phyloP scores from a whole-genome alignment of 805 yeast species.

The Pichia exigua region DNA sequence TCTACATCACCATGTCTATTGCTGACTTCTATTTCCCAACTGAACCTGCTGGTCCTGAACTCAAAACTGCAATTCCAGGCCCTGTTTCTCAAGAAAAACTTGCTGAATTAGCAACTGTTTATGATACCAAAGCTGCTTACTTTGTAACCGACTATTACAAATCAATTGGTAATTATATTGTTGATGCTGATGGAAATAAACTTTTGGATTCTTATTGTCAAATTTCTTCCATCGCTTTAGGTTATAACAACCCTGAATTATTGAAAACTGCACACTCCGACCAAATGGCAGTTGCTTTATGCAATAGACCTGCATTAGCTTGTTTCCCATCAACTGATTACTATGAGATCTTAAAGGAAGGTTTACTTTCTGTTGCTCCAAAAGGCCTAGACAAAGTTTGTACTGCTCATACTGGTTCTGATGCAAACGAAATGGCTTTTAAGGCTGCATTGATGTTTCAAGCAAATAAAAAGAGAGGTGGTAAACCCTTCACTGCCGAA shows the following conservation, averaged over 20 bases:
- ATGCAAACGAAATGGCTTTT: slow-evolving; percentile 64
- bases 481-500: slow-evolving; percentile 35
- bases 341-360: slow-evolving; percentile 37
- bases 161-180: slow-evolving; percentile 57
- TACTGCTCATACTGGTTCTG: slow-evolving; percentile 62
- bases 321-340: slow-evolving; percentile 56
- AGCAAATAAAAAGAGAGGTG: slow-evolving; percentile 41
- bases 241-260: slow-evolving; percentile 62
- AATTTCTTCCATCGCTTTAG: slow-evolving; percentile 62
- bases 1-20: slow-evolving; percentile 17
- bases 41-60: slow-evolving; percentile 41
- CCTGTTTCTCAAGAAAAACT: slow-evolving; percentile 34
- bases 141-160: slow-evolving; percentile 58
- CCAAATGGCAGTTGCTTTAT: slow-evolving; percentile 56
- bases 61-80: slow-evolving; percentile 42
- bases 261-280: slow-evolving; percentile 50
- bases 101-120: slow-evolving; percentile 37
- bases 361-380: slow-evolving; percentile 55
- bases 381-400: slow-evolving; percentile 51
- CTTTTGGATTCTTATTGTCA: slow-evolving; percentile 64
- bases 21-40: slow-evolving; percentile 32
- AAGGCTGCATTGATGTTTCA: slow-evolving; percentile 66
- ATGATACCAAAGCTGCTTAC: slow-evolving; percentile 56
- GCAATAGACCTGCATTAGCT: slow-evolving; percentile 63
- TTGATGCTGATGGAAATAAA: slow-evolving; percentile 57